A percentile compares a stretch with the other conserved stretches of the same genome.
These are phyloP conservation scores for Collybia sordida DNA, from an alignment of 768 basidiomycete species.

Conservation along the genomic window DNA sequence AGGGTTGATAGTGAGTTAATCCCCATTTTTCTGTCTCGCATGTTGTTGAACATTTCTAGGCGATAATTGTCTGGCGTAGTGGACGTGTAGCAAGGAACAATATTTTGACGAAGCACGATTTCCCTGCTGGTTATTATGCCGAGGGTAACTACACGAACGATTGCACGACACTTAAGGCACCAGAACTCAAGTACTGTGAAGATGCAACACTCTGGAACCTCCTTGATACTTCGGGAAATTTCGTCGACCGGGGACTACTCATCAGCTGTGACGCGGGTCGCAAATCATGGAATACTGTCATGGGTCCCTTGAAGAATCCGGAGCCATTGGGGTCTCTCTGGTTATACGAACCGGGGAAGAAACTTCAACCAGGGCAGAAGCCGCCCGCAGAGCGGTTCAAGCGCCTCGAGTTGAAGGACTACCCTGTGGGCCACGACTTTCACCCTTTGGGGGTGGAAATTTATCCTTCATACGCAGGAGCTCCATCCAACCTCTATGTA, in stretches of 20 bases:
- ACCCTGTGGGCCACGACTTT: slow-evolving; percentile 60
- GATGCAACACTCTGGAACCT: slow-evolving; percentile 67
- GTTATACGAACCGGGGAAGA: slow-evolving; percentile 38
- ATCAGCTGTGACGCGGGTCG: slow-evolving; percentile 56
- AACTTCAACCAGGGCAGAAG: slow-evolving; percentile 6
- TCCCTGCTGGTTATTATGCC: slow-evolving; percentile 51
- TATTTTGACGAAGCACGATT: slow-evolving; percentile 39
- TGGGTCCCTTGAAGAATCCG: slow-evolving; percentile 68
- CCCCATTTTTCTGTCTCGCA: not conserved
- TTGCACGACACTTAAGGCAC: slow-evolving; percentile 39
- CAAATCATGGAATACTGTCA: slow-evolving; percentile 72
- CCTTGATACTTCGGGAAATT: slow-evolving; percentile 34
- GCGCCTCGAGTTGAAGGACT: slow-evolving; percentile 46
- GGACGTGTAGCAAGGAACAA: slow-evolving; percentile 38
- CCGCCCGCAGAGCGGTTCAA: slow-evolving; percentile 22
- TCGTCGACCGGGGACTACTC: slow-evolving; percentile 44
- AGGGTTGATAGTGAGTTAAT: slow-evolving; percentile 14
- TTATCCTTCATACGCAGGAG: slow-evolving; percentile 48
- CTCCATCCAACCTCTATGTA: slow-evolving; percentile 57
- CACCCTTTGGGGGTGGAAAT: slow-evolving; percentile 70
- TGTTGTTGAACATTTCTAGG: slow-evolving; percentile 26
- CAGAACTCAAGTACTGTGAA: slow-evolving; percentile 57
- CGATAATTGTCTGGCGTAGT: slow-evolving; percentile 43
- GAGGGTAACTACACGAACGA: slow-evolving; percentile 46
- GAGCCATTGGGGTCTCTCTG: slow-evolving; percentile 61